Evolutionary conservation across 1,139 yeast genomes (phyloP).

Genomic region (Lodderomyces parapsilosis): DNA sequence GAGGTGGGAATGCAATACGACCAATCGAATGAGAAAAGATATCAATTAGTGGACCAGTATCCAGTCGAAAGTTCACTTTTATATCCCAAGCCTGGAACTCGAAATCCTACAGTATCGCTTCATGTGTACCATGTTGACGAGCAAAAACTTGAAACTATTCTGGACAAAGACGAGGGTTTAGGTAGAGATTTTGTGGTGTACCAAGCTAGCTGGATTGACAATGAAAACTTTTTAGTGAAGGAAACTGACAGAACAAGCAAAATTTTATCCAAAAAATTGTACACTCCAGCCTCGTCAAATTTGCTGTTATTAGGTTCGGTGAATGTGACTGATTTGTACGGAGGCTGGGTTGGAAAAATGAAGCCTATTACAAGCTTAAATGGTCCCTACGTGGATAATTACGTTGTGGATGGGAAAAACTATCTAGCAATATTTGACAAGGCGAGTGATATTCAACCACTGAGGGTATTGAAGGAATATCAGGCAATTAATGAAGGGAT

Average conservation of each 20-base stretch:
- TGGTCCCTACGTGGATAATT: slow-evolving; percentile 70
- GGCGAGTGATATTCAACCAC: slow-evolving; percentile 32
- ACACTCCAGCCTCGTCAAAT: slow-evolving; percentile 22
- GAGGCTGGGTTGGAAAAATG: slow-evolving; percentile 57
- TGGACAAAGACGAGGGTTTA: slow-evolving; percentile 25
- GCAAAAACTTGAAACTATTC: slow-evolving; percentile 18
- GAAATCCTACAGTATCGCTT: slow-evolving; percentile 61
- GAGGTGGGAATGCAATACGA: slow-evolving; percentile 30
- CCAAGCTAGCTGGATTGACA: slow-evolving; percentile 69
- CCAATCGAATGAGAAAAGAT: slow-evolving; percentile 16
- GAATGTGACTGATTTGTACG: slow-evolving; percentile 43
- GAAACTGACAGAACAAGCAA: slow-evolving; percentile 73
- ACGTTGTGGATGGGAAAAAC: slow-evolving; percentile 58
- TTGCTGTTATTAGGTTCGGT: slow-evolving; percentile 18
- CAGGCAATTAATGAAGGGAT: slow-evolving; percentile 43
- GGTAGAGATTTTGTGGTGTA: slow-evolving; percentile 62
- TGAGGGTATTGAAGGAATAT: slow-evolving; percentile 30
- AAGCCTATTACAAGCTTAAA: slow-evolving; percentile 32
- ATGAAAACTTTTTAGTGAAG: slow-evolving; percentile 55
- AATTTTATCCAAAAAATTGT: slow-evolving; percentile 53
- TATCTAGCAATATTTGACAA: slow-evolving; percentile 70
- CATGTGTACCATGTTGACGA: slow-evolving; percentile 40
- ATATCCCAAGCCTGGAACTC: slow-evolving; percentile 88
- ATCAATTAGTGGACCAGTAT: slow-evolving; percentile 44
- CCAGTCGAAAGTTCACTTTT: slow-evolving; percentile 54